Base-by-base conservation (phyloP, 176 grass and related monocot species). In the Paspalum notatum region DNA sequence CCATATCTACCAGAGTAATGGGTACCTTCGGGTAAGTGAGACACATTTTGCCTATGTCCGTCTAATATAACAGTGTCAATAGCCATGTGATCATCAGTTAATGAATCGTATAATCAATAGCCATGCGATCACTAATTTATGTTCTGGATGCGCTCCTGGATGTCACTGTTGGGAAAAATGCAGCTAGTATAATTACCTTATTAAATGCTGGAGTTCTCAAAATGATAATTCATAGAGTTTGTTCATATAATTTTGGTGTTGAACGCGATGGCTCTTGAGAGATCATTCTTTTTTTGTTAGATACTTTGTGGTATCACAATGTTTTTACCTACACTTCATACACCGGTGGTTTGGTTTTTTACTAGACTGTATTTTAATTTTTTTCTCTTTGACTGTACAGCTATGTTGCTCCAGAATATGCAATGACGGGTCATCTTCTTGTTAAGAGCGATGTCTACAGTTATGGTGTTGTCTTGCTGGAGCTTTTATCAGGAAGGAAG, bases 341-440 rank as follows among this genome's bases (percentile, higher is more conserved):
- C 43, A 64, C 62, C 27, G 68, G 26, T 32, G 74, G 32, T 43
- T 54, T 88, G 62, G 59, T 65, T 82, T 45, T 82, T 52, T 49
- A 84, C 69, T 70, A 46, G 18, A 69, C 80, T 81, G 8, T 38
- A 45, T 78, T 57, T 88, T 88, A 48, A 17, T 76, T 69, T 76
- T 69, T 76, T 71, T 46, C 59, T 55, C 43, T 87, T 9, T 66
- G 46, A 67, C 74, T 15, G 16, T 66, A 75, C 88, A 99, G 96
- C 17, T 99, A 99, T 66, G 96, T 99, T 74, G 96, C 96, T 71
- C 96, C 96, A 78, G 96, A 99, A 86, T 99, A 99, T 91, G 96
- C 96, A 65, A 99, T 99, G 96, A 99, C 90, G 10, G 96, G 96
- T 4, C 96, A 95, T 79, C 84, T 99, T 66, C 90, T 95, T 79